phyloP scores from a whole-genome alignment of 306 rosid genomes.

The Rosa multiflora region DNA sequence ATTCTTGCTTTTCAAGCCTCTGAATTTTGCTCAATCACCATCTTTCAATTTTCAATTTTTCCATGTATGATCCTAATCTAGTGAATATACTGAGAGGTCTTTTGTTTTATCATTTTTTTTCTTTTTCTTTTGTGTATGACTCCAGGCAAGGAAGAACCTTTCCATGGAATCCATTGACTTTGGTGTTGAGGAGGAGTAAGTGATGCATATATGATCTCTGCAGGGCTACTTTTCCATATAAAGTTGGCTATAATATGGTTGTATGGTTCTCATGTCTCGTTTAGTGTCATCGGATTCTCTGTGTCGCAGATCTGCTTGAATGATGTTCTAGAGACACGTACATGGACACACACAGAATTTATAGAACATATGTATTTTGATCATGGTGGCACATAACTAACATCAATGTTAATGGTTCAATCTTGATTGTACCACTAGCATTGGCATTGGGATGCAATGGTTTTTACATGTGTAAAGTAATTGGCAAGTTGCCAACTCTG shows the following conservation, averaged over 20 bases:
- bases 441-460: not conserved
- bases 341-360: not conserved
- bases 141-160: conserved; percentile 92
- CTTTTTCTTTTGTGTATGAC: conserved; percentile 11
- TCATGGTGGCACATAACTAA: not conserved
- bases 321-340: not conserved
- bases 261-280: conserved; percentile 16
- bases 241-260: conserved; percentile 5
- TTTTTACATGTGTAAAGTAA: not conserved
- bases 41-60: not conserved
- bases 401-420: not conserved
- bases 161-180: conserved; percentile 83
- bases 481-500: not conserved
- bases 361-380: not conserved
- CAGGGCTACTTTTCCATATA: conserved; percentile 13
- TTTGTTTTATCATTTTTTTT: conserved; percentile 10
- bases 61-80: conserved; percentile 10
- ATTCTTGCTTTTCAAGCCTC: conserved; percentile 10
- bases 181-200: conserved; percentile 74
- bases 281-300: conserved; percentile 9
- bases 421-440: not conserved
- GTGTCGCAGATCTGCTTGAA: not conserved
- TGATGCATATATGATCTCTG: conserved; percentile 32
- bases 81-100: not conserved
- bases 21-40: conserved; percentile 7